Evolutionary conservation across 83 land plant genomes (phyloP), one percentile per base, ranked within the genome.

Genomic region (Larix sibirica): DNA sequence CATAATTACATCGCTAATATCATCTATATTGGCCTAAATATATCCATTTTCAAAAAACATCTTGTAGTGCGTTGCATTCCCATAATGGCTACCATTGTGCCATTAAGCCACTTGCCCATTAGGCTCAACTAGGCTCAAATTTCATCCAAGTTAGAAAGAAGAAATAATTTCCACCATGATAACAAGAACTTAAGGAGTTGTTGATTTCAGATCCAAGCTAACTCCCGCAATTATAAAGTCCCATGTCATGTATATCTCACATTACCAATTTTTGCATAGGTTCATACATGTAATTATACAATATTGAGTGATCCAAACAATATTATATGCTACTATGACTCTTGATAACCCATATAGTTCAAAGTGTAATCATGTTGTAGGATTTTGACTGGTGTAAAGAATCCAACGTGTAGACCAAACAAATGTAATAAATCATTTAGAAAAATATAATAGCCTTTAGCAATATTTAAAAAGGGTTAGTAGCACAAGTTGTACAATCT

Each of bases 401-500:
- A 98, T 84, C 99, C 97, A 96, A 0, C 99, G 91, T 3, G 99
- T 96, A 62, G 96, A 98, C 99, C 28, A 28, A 28, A 28, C 28
- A 28, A 28, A 28, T 28, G 90, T 63, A 97, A 97, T 62, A 28
- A 28, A 28, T 28, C 28, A 0, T 28, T 28, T 28, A 28, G 28
- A 96, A 85, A 58, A 95, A 47, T 28, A 96, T 87, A 18, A 97
- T 90, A 54, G 95, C 85, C 99, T 65, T 97, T 97, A 74, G 99
- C 97, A 83, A 96, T 96, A 80, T 97, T 85, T 96, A 97, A 88
- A 96, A 96, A 9, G 95, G 87, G 89, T 96, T 97, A 67, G 99
- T 97, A 83, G 97, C 99, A 64, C 99, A 90, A 60, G 99, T 97
- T 80, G 99, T 97, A 90, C 99, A 96, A 85, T 96, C 99, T 78